These are phyloP conservation scores for Erodium moschatum DNA, from an alignment of 441 rosid species.

Conservation along the genomic window DNA sequence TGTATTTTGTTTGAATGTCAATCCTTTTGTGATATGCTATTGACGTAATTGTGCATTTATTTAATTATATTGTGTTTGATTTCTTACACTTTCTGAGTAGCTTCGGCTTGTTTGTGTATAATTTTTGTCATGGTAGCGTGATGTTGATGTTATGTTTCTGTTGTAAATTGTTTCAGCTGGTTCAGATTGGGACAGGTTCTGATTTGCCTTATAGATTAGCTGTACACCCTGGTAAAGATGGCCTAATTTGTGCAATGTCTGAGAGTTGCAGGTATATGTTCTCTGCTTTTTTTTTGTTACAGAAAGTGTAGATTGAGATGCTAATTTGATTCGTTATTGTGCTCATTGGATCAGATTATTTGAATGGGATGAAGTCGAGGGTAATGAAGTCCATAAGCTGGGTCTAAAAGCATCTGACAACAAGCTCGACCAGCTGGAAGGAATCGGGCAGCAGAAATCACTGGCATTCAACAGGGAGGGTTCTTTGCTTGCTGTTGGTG, in stretches of 20 bases:
- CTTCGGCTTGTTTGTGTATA: background rate
- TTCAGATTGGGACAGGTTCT: slow-evolving; percentile 38
- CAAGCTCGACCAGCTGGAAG: slow-evolving; percentile 41
- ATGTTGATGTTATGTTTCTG: background rate
- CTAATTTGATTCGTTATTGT: slow-evolving; percentile 6
- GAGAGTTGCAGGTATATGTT: slow-evolving; percentile 50
- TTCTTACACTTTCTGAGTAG: background rate
- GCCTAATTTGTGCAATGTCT: slow-evolving; percentile 59
- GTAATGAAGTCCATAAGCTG: slow-evolving; percentile 29
- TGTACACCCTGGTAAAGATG: slow-evolving; percentile 25
- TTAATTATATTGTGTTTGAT: background rate
- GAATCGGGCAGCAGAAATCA: slow-evolving; percentile 71
- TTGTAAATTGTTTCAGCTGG: slow-evolving; percentile 31
- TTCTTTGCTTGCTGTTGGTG: slow-evolving; percentile 62
- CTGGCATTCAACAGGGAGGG: slow-evolving; percentile 57
- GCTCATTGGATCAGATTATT: slow-evolving; percentile 31
- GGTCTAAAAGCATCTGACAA: slow-evolving; percentile 45
- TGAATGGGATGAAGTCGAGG: slow-evolving; percentile 41
- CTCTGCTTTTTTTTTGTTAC: background rate
- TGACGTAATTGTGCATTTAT: too few relatives aligned
- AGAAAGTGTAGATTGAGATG: background rate
- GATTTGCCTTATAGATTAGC: too few relatives aligned
- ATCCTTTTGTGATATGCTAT: too few relatives aligned
- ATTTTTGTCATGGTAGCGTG: background rate
- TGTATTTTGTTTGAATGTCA: too few relatives aligned